Evolutionary conservation across 306 rosid genomes (phyloP), one percentile per base, ranked within the genome.

Genomic region (Castanospermum australe): DNA sequence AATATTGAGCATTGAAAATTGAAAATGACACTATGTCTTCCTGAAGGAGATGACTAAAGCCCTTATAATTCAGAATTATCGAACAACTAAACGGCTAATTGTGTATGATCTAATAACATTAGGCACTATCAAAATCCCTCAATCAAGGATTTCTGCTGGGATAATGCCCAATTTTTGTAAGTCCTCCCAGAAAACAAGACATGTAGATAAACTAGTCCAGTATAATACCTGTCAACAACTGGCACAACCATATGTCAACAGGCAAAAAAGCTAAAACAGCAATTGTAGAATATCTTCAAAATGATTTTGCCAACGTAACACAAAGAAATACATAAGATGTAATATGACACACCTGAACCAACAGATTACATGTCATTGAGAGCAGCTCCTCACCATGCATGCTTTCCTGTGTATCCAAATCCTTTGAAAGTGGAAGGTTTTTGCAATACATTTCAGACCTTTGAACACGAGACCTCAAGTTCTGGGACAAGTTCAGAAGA

Each of bases 371-470:
- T 28, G 73, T 83, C 83, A 93, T 73, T 73, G 97, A 85, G 57
- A 96, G 89, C 73, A 93, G 90, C 87, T 96, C 99, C 84, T 93
- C 98, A n/a, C 97, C 98, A 64, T 91, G 87, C 92, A 88, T 87
- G 69, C 82, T 77, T 87, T 96, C 99, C 85, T 93, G 99, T 30
- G 93, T 90, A 90, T 96, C 98, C 89, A 93, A 82, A 79, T 88
- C 97, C 79, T 88, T 93, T 21, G 98, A 96, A 73, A 96, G 97
- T 54, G 91, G 84, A 84, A 96, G 96, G 85, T 81, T 86, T 86
- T 89, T 86, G 89, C 94, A 89, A 78, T 89, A 93, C 86, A 92
- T 73, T 69, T 93, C 91, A 62, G 84, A 88, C 97, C 91, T 92
- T 80, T 91, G 94, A 73, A 85, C 86, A 73, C 90, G 84, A 87